Base-by-base conservation (phyloP, 1,284 basidiomycete genomes). In the Phellinidium pouzarii region DNA sequence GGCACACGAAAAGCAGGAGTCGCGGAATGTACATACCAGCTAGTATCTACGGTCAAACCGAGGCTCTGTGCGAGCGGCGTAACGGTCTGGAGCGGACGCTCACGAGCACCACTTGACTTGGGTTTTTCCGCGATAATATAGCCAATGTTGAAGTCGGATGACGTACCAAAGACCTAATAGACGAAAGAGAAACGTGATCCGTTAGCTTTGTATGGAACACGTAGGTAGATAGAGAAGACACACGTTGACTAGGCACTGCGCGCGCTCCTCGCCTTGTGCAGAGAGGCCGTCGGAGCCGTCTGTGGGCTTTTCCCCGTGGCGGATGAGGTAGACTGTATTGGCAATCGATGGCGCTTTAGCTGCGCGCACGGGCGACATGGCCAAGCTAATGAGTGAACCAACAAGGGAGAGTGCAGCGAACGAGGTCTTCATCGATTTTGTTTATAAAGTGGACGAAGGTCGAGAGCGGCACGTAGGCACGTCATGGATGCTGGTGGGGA, bases 241-340 rank as follows among this genome's bases (percentile, higher is more conserved):
- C 20, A 63, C 62, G 19, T 51, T 56, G 3, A 57, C 51, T 19
- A 64, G 27, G 44, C 62, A 63, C 47, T 64, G 58, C 8, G 63
- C 63, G 14, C 63, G 53, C 48, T 59, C 51, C 49, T 58, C 55
- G 17, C 63, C 63, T 37, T 51, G 42, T 20, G 27, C 23, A 27
- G 56, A 59, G 12, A 67, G 56, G 1, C 62, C 63, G 5, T 59
- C 42, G 8, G 46, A 44, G 40, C 55, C 57, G 41, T 63, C 47
- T 5, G 50, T 31, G 17, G 59, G 59, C 54, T 67, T 67, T 58
- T 67, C 65, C 27, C 65, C 65, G 43, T 67, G 65, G 0, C 65
- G 62, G 38, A 66, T 61, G 23, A 66, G 51, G 51, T 54, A 60
- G 26, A 56, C 47, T 4, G 46, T 56, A 36, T 54, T 54, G 4